A percentile compares a stretch with the other conserved stretches of the same genome.
phyloP scores from a whole-genome alignment of 768 basidiomycete species.

The Daedaleopsis sinensis region DNA sequence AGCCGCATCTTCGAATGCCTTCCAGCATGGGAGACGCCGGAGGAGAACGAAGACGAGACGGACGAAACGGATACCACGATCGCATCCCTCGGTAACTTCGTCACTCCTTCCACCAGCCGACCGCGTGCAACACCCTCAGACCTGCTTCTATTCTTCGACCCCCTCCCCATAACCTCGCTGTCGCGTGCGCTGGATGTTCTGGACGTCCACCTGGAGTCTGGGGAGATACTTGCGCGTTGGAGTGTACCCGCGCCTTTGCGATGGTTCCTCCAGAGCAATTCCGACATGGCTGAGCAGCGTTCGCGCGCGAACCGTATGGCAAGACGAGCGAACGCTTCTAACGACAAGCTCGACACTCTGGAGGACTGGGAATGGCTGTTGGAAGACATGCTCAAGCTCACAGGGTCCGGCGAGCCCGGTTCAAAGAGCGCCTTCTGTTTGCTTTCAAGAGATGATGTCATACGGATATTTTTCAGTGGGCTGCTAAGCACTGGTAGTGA shows the following conservation, averaged over 20 bases:
- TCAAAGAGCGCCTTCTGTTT: conserved; percentile 81
- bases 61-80: conserved; percentile 86
- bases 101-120: conserved; percentile 70
- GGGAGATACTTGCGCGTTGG: conserved; percentile 91
- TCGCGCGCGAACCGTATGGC: conserved; percentile 89
- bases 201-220: conserved; percentile 92
- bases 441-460: conserved; percentile 69
- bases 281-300: conserved; percentile 68
- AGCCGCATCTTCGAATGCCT: conserved; percentile 94
- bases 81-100: conserved; percentile 75
- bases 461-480: conserved; percentile 84
- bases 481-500: conserved; percentile 85
- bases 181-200: conserved; percentile 87
- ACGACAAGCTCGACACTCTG: conserved; percentile 55
- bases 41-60: conserved; percentile 60
- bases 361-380: conserved; percentile 89
- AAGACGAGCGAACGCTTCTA: conserved; percentile 59
- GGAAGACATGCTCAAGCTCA: conserved; percentile 88
- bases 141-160: conserved; percentile 80
- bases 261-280: conserved; percentile 87
- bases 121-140: conserved; percentile 64
- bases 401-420: conserved; percentile 60
- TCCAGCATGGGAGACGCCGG: conserved; percentile 79
- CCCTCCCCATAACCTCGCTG: conserved; percentile 71
- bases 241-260: conserved; percentile 76